Base-by-base conservation (phyloP, 2,329 filamentous ascomycete genomes). In the Penicillium paneum region DNA sequence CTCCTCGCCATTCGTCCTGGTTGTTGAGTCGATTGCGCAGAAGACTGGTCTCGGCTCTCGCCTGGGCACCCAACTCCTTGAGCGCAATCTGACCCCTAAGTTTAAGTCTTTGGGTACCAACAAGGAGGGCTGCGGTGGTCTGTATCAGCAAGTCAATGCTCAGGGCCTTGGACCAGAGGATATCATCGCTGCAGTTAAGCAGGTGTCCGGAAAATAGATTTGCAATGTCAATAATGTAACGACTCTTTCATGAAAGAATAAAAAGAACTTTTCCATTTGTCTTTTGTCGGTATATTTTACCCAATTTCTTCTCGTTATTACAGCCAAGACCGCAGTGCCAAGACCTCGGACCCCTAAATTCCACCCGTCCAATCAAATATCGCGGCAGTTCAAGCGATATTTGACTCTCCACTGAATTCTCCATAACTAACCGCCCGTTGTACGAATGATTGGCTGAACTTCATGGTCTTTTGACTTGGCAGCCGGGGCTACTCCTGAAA, bases 11-110 rank as follows among this genome's bases (percentile, higher is more conserved):
- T 75, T 75, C 52, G 70, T 75, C 6, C 41, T 75, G 17, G 71
- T 73, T 2, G 63, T 73, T 7, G 72, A 75, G 58, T 71, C 70
- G 0, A 64, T 74, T 38, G 69, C 71, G 5, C 71, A 74, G 61
- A 74, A 74, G 69, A 75, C 72, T 5, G 71, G 71, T 34, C 63
- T 75, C 8, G 72, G 72, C 8, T 72, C 69, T 46, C 68, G 71
- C 24, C 58, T 74, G 12, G 72, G 72, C 8, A 69, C 67, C 3
- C 67, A 71, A 31, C 58, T 75, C 8, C 61, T 75, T 19, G 70
- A 73, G 58, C 66, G 72, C 45, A 67, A 69, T 17, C 62, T 74
- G 13, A 71, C 66, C 3, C 72, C 72, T 4, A 72, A 70, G 61
- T 75, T 67, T 57, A 69, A 69, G 57, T 59, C 67, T 2, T 67